Evolutionary conservation across 2,329 filamentous ascomycete species (phyloP).

Genomic region (Microascus cirrosus): DNA sequence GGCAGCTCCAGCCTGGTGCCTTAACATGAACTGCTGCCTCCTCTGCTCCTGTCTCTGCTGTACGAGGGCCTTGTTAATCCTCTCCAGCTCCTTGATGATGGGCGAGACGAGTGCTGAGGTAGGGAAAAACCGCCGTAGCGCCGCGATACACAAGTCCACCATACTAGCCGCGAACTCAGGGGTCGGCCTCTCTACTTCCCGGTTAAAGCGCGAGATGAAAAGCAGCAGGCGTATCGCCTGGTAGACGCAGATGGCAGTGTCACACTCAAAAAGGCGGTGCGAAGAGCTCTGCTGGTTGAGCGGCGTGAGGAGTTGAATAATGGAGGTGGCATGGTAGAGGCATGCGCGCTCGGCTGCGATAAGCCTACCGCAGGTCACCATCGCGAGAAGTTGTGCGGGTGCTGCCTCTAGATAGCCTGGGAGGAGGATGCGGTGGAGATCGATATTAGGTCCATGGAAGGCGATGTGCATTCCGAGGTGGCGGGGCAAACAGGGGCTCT

Average conservation of each 20-base stretch:
- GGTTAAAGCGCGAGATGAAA: conserved; percentile 13
- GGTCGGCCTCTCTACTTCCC: conserved; percentile 9
- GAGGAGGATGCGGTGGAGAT: conserved; percentile 30
- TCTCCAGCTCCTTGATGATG: conserved; percentile 14
- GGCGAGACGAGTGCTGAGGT: conserved; percentile 8
- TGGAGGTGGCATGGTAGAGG: conserved; percentile 22
- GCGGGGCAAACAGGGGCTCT: conserved; percentile 9
- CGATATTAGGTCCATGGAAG: conserved; percentile 30
- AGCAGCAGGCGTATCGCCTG: conserved; percentile 26
- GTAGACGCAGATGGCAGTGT: conserved; percentile 29
- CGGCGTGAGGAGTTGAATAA: conserved; percentile 19
- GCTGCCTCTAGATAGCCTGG: conserved; percentile 27
- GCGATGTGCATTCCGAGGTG: conserved; percentile 20
- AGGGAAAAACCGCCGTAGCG: conserved; percentile 11
- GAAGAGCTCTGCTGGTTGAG: conserved; percentile 18
- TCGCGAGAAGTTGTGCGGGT: conserved; percentile 16
- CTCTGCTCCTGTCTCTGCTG: not conserved
- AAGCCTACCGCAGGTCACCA: conserved; percentile 14
- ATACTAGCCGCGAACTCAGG: conserved; percentile 13
- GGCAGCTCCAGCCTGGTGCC: too few species aligned
- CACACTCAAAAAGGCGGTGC: conserved; percentile 22
- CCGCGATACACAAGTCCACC: conserved; percentile 15
- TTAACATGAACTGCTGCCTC: not conserved
- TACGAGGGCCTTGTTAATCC: conserved; percentile 8
- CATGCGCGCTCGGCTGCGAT: conserved; percentile 20